phyloP scores from a whole-genome alignment of 495 filamentous ascomycete species.

The Bathelium albidoporum region DNA sequence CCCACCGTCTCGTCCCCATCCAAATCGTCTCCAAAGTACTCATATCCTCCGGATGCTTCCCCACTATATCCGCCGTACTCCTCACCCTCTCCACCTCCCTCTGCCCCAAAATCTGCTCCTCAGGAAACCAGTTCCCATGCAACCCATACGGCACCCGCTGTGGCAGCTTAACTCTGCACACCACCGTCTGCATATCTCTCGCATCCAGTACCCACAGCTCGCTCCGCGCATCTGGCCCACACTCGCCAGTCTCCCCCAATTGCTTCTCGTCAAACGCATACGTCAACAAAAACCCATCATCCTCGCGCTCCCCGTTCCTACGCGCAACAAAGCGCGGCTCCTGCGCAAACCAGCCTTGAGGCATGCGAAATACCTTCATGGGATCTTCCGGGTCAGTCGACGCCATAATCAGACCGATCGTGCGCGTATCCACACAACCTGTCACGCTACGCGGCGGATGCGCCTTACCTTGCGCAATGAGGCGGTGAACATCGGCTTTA shows the following conservation, averaged over 20 bases:
- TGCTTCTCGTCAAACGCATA: conserved; percentile 53
- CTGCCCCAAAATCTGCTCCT: conserved; percentile 40
- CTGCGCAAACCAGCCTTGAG: conserved; percentile 48
- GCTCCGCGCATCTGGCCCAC: conserved; percentile 31
- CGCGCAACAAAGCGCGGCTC: conserved; percentile 54
- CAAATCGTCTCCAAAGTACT: background rate
- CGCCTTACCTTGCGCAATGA: conserved; percentile 37
- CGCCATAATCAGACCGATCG: conserved; percentile 35
- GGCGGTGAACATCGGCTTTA: conserved; percentile 42
- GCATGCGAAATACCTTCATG: conserved; percentile 48
- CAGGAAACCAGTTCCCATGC: conserved; percentile 55
- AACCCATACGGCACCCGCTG: conserved; percentile 58
- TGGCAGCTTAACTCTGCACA: conserved; percentile 45
- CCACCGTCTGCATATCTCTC: conserved; percentile 43
- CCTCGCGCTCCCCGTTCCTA: conserved; percentile 31
- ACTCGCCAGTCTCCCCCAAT: conserved; percentile 29
- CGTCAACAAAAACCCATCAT: conserved; percentile 51
- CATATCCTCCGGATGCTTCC: conserved; percentile 4
- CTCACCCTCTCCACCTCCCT: conserved; percentile 21
- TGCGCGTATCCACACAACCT: conserved; percentile 46
- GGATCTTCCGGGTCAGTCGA: conserved; percentile 38
- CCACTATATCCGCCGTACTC: conserved; percentile 7
- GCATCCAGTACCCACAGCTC: conserved; percentile 62
- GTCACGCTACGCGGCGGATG: conserved; percentile 38
- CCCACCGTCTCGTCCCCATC: conserved; percentile 13